Conservation (phyloP, 2,329 filamentous ascomycete genomes). For the Trichoderma hamatum region DNA sequence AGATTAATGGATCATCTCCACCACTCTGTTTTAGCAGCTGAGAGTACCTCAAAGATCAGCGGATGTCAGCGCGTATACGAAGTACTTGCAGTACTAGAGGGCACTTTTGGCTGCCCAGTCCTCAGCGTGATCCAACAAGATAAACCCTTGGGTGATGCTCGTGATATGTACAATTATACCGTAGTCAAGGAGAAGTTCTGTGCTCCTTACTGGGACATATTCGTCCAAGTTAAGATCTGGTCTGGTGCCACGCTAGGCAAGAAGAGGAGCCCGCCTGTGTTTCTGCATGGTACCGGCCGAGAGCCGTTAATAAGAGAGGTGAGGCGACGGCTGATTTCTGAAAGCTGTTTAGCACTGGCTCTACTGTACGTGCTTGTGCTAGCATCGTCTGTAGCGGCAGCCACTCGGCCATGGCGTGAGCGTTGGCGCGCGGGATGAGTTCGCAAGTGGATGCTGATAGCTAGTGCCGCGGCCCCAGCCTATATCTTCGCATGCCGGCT, state of each 20-base stretch:
- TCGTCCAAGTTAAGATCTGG: neutral
- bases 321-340: conserved; percentile 4
- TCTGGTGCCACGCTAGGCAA: conserved; percentile 9
- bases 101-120: neutral
- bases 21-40: conserved; percentile 2
- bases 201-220: neutral
- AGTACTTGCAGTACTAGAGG: neutral
- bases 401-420: conserved; percentile 7
- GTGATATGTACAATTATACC: neutral
- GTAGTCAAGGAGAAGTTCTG: neutral
- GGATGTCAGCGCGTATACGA: conserved; percentile 3
- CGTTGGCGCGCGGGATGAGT: conserved; percentile 19
- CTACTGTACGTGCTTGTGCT: neutral
- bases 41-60: neutral
- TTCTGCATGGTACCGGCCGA: conserved; percentile 10
- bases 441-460: conserved; percentile 12
- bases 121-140: neutral
- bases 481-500: conserved; percentile 18
- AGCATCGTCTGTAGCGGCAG: neutral
- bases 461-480: conserved; percentile 6
- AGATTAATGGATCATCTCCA: conserved; percentile 18
- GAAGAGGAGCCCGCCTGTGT: neutral
- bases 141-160: neutral
- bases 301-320: neutral
- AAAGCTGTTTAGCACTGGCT: neutral